Percentiles rank a stretch among this genome's conserved stretches.
These are phyloP conservation scores for Dothistroma pini DNA, from an alignment of 2,329 filamentous ascomycete genomes.

Conservation along the genomic window DNA sequence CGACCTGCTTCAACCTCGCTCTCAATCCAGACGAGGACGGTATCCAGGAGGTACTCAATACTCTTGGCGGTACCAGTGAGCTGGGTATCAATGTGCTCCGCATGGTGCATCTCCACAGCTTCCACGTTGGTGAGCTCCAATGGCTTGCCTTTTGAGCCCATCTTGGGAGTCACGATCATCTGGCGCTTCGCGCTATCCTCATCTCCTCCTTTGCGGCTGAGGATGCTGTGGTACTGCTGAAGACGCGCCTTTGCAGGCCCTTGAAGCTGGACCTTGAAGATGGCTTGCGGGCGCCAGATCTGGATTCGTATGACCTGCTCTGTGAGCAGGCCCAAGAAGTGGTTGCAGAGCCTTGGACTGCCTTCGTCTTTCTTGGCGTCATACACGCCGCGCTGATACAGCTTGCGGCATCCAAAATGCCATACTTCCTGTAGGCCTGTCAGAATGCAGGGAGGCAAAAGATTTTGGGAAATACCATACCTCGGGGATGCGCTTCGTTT, in stretches of 20 bases:
- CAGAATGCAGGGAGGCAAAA: slow-evolving; percentile 46
- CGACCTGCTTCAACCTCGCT: slow-evolving; percentile 14
- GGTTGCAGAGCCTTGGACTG: slow-evolving; percentile 5
- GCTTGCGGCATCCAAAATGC: slow-evolving; percentile 60
- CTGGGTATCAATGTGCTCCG: slow-evolving; percentile 24
- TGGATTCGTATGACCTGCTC: slow-evolving; percentile 29
- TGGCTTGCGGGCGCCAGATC: slow-evolving; percentile 32
- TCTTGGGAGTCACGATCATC: slow-evolving; percentile 15
- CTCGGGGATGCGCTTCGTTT: slow-evolving; percentile 66
- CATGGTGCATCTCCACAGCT: slow-evolving; percentile 21
- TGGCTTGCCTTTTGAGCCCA: slow-evolving; percentile 15
- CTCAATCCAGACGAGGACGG: slow-evolving; percentile 26
- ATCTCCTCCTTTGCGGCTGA: slow-evolving; percentile 22
- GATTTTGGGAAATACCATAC: slow-evolving; percentile 41
- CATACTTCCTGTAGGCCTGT: slow-evolving; percentile 28
- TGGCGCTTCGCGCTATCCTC: slow-evolving; percentile 14
- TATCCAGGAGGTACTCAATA: slow-evolving; percentile 24
- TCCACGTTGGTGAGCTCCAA: slow-evolving; percentile 11
- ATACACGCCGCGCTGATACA: slow-evolving; percentile 63
- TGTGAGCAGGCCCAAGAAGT: slow-evolving; percentile 22
- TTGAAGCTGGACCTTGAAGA: slow-evolving; percentile 29
- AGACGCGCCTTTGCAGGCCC: slow-evolving; percentile 25
- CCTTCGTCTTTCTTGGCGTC: slow-evolving; percentile 16
- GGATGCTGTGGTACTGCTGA: slow-evolving; percentile 21
- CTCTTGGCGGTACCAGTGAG: slow-evolving; percentile 16